Evolutionary conservation across 257 asterid species (phyloP).

Genomic region (Solanum rostratum): DNA sequence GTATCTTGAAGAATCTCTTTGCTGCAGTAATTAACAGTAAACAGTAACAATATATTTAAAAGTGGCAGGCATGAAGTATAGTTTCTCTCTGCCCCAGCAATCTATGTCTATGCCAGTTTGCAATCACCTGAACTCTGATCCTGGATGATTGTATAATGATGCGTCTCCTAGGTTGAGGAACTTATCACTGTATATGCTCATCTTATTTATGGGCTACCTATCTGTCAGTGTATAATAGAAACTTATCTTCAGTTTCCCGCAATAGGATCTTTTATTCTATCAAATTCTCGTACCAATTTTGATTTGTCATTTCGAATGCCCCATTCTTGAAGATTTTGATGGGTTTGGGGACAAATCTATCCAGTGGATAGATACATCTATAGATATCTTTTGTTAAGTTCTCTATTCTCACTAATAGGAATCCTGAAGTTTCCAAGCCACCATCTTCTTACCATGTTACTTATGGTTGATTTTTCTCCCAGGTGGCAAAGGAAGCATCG

Average conservation of each 20-base stretch:
- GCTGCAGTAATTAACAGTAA: not conserved
- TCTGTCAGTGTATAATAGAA: not conserved
- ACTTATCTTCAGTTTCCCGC: not conserved
- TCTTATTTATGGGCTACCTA: not conserved
- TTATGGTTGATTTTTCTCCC: not conserved
- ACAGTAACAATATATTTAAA: not conserved
- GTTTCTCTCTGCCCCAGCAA: not conserved
- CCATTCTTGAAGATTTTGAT: not conserved
- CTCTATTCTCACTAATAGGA: not conserved
- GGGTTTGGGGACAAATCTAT: not conserved
- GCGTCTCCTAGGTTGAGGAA: not conserved
- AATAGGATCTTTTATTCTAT: not conserved
- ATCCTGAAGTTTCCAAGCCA: not conserved
- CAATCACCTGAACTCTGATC: not conserved
- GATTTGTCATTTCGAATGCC: not conserved
- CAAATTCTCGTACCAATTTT: not conserved
- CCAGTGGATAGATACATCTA: not conserved
- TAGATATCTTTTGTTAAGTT: not conserved
- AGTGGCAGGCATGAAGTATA: not conserved
- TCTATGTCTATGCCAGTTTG: not conserved
- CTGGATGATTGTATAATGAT: not conserved
- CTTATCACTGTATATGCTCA: not conserved
- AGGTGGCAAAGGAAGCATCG: conserved; percentile 99
- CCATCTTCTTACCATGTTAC: not conserved
- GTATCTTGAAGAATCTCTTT: not conserved